Percentiles rank a stretch among this genome's conserved stretches.
phyloP scores from a whole-genome alignment of 495 filamentous ascomycete genomes.

The Paragyromitra xinjiangensis region DNA sequence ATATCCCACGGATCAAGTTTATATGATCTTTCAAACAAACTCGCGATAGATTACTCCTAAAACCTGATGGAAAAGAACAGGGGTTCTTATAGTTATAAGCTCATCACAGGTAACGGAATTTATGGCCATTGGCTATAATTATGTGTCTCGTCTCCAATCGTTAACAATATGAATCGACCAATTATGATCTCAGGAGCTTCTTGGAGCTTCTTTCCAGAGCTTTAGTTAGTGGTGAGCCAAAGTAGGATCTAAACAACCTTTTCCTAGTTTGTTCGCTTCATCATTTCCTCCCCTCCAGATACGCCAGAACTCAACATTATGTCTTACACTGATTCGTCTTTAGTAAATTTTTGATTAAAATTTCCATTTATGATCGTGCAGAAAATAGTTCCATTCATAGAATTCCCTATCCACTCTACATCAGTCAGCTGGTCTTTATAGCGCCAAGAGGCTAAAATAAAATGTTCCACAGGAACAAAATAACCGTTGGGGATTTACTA shows the following conservation, averaged over 20 bases:
- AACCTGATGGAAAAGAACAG: background rate
- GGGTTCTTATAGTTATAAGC: constrained; percentile 29
- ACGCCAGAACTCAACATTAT: too few species aligned
- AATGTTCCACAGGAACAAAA: background rate
- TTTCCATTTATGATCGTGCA: background rate
- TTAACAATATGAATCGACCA: background rate
- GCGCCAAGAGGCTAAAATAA: background rate
- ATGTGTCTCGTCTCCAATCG: background rate
- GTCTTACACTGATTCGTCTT: background rate
- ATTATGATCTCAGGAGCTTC: background rate
- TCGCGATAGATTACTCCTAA: constrained; percentile 1
- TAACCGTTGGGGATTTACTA: background rate
- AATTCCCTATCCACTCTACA: background rate
- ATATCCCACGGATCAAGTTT: constrained; percentile 16
- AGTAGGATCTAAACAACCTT: background rate
- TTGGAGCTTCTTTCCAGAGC: background rate
- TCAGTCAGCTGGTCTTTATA: background rate
- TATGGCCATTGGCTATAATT: background rate
- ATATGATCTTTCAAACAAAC: constrained; percentile 22
- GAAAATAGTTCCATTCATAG: background rate
- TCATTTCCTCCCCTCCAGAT: background rate
- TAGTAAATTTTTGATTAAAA: background rate
- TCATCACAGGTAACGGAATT: background rate
- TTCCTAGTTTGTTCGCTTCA: background rate
- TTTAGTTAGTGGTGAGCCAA: background rate